Conservation (phyloP, 2,329 filamentous ascomycete genomes). For the Tolypocladium album region DNA sequence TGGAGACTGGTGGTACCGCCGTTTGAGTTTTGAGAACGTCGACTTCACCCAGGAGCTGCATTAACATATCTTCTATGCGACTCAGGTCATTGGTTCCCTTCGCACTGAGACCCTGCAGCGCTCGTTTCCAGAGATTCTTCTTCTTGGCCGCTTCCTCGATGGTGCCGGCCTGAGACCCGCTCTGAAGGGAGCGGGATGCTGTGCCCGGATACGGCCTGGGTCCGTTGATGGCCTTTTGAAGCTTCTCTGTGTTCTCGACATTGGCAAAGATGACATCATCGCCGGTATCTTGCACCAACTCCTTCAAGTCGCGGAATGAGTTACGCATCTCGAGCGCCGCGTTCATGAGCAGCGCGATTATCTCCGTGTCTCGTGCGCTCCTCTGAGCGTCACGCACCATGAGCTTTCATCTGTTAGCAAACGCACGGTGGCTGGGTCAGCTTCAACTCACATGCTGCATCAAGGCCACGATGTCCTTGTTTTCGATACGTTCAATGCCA, state of each 20-base stretch:
- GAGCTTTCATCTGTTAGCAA: slow-evolving; percentile 39
- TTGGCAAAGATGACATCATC: slow-evolving; percentile 82
- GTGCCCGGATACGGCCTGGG: slow-evolving; percentile 72
- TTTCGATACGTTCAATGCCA: slow-evolving; percentile 85
- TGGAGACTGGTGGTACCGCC: slow-evolving; percentile 22
- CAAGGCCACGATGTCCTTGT: slow-evolving; percentile 88
- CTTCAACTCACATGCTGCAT: slow-evolving; percentile 74
- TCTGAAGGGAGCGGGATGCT: slow-evolving; percentile 48
- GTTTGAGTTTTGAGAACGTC: slow-evolving; percentile 65
- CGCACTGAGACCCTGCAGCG: slow-evolving; percentile 79
- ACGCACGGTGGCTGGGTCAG: neutral
- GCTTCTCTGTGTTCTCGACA: slow-evolving; percentile 80
- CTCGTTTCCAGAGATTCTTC: slow-evolving; percentile 86
- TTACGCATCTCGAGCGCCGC: slow-evolving; percentile 95
- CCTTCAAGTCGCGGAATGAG: slow-evolving; percentile 91
- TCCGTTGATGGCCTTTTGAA: slow-evolving; percentile 72
- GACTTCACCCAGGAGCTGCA: slow-evolving; percentile 85
- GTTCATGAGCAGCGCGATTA: slow-evolving; percentile 85
- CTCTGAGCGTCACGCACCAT: slow-evolving; percentile 95
- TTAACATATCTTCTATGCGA: slow-evolving; percentile 84
- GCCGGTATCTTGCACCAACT: slow-evolving; percentile 71
- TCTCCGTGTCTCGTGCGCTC: slow-evolving; percentile 92
- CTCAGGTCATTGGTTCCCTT: slow-evolving; percentile 82
- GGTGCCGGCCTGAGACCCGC: slow-evolving; percentile 42
- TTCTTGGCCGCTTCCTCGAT: slow-evolving; percentile 63